Evolutionary conservation across 768 basidiomycete species (phyloP).

Genomic region (Hortiboletus flavorubellus): DNA sequence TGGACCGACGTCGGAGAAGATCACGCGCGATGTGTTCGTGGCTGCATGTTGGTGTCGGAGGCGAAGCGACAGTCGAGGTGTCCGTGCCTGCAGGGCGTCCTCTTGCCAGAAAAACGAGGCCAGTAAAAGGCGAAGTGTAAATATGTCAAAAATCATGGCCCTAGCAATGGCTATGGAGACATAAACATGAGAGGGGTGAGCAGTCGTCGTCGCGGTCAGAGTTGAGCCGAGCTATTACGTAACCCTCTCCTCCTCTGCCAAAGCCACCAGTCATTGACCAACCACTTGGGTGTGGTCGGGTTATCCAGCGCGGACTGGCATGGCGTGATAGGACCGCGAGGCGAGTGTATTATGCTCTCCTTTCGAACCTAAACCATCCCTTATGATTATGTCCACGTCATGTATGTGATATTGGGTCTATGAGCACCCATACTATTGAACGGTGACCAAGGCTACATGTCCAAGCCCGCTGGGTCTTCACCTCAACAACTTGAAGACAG

Average conservation of each 20-base stretch:
- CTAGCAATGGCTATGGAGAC: not conserved
- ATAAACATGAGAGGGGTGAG: not conserved
- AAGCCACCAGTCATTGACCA: not conserved
- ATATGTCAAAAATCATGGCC: conserved; percentile 21
- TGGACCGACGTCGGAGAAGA: conserved; percentile 53
- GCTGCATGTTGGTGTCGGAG: conserved; percentile 65
- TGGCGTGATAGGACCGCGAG: too few species aligned
- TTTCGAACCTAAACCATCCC: not conserved
- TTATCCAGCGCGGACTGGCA: not conserved
- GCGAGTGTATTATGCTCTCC: not conserved
- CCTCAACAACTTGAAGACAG: not conserved
- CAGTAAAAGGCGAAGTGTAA: conserved; percentile 41
- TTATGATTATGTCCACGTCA: not conserved
- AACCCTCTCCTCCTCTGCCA: conserved; percentile 4
- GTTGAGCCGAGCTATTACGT: not conserved
- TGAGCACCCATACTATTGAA: not conserved
- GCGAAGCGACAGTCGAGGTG: conserved; percentile 48
- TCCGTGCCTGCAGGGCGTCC: conserved; percentile 27
- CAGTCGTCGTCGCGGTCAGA: not conserved
- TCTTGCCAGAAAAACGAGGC: conserved; percentile 39
- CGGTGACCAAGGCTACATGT: not conserved
- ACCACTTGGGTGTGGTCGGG: not conserved
- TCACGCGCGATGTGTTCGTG: conserved; percentile 48
- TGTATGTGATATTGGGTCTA: not conserved
- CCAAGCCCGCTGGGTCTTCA: not conserved